Evolutionary conservation across 176 grass and related monocot genomes (phyloP), one percentile per base, ranked within the genome.

Genomic region (Typha latifolia): DNA sequence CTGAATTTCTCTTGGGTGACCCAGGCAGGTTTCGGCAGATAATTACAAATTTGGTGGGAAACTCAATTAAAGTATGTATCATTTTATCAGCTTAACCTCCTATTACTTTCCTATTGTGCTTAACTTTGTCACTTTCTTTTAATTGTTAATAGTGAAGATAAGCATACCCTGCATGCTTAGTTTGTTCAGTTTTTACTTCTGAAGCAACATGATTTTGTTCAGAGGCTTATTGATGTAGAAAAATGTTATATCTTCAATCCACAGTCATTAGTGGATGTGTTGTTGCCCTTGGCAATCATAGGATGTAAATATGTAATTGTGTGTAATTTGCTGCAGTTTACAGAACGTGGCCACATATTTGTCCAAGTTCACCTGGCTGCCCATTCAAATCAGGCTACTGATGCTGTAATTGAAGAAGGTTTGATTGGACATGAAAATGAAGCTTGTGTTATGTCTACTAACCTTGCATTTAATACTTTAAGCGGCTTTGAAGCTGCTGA

Each of bases 11-110:
- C 15, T 70, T 90, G 86, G 94, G 94, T 22, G 94, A 99, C 81
- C 94, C 94, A 55, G 86, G 89, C 73, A 99, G 94, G 77, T 87
- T 99, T 79, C 79, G 89, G 29, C 94, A 93, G 69, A 99, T 99
- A 90, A 90, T 99, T 71, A 93, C 94, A 68, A 99, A 99, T 66
- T 82, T 99, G 71, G 88, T 93, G 49, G 89, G 94, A 16, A 99
- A 99, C 68, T 99, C 94, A 22, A 78, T 99, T 67, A 93, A 99
- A 87, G 92, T 91, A 85, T 78, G 73, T 43, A 7, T 69, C 53
- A 0, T 59, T 57, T 57, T 57, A 8, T 5, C 52, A 7, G 7
- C 52, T n/a, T 57, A 43, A 43, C 15, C 16, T 57, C 16, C 20
- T 57, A 57, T 57, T 57, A 4, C 20, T 20, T 57, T 57, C 20